Base-by-base conservation (phyloP, 2,329 filamentous ascomycete species). In the Chrysoporthe cubensis region DNA sequence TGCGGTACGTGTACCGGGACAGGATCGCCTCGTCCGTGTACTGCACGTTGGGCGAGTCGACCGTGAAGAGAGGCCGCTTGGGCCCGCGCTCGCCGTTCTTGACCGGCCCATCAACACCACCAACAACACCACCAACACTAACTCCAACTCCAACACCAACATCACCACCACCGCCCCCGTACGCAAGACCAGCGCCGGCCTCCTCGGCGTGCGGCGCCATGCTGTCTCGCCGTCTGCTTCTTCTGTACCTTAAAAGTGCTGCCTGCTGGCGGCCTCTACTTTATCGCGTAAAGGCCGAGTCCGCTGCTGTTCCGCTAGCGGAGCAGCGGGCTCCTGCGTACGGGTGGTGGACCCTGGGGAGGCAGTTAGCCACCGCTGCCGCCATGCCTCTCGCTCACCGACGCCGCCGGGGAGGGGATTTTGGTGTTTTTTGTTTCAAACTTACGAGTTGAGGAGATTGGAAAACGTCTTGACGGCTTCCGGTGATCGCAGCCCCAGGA, bases 361-460 rank as follows among this genome's bases (percentile, higher is more conserved):
- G n/a, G 18, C 5, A 64, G 72, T 80, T 71, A 78, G 75, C 62
- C 70, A 26, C 26, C 26, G 26, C 26, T 26, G 26, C 26, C 26
- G 26, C 26, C 26, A 26, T 26, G 26, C 26, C 26, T 26, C 26
- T 26, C 26, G 26, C 26, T 26, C 26, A 2, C 26, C 26, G 26
- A 26, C 26, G 26, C 26, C 26, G 26, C 26, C 26, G 26, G 26
- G 26, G 26, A 26, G 26, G 26, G 26, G 26, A 26, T 26, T 26
- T n/a, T 13, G 7, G 32, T 44, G 18, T 74, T 68, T 67, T 44
- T 63, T 64, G 57, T 62, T 13, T 42, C 64, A 26, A 21, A 78
- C 93, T 81, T 88, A 97, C 94, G 94, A 97, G 88, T 96, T 96
- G 75, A 97, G 91, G 76, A 96, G 91, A 85, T 97, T 97, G 87